Percentiles rank a stretch among this genome's conserved stretches.
These are phyloP conservation scores for Omphalotus guepiniiformis DNA, from an alignment of 768 basidiomycete species.

Conservation along the genomic window DNA sequence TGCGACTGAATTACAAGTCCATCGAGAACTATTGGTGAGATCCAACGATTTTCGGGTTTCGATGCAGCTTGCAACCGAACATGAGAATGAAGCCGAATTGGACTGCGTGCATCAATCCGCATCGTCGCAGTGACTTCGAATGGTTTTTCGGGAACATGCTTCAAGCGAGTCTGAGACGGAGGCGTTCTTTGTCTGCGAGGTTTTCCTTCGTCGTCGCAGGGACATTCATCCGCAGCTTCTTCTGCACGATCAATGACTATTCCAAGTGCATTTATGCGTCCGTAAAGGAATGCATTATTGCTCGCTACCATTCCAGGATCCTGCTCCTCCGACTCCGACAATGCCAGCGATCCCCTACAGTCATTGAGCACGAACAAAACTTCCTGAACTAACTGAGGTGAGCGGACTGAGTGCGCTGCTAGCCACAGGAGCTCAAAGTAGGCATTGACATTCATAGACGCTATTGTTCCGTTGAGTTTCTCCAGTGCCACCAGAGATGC, in stretches of 20 bases:
- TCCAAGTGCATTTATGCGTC: constrained; percentile 50
- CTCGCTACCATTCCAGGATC: too few species aligned
- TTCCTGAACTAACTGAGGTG: constrained; percentile 52
- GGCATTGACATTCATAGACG: constrained; percentile 30
- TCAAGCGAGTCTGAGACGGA: constrained; percentile 38
- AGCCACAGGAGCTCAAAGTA: constrained; percentile 55
- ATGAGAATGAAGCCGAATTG: constrained; percentile 60
- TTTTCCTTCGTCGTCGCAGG: constrained; percentile 58
- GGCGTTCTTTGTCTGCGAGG: constrained; percentile 41
- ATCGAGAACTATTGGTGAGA: constrained; percentile 46
- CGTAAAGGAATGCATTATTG: constrained; percentile 40
- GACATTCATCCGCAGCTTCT: constrained; percentile 63
- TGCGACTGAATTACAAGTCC: constrained; percentile 52
- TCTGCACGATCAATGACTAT: constrained; percentile 62
- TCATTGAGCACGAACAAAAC: constrained; percentile 58
- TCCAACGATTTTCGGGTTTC: constrained; percentile 45
- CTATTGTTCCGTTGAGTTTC: constrained; percentile 44
- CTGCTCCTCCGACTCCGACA: constrained; percentile 17
- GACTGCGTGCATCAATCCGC: constrained; percentile 46
- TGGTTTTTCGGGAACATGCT: constrained; percentile 29
- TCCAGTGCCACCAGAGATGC: constrained; percentile 57
- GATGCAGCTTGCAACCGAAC: constrained; percentile 59
- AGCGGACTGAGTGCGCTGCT: constrained; percentile 46
- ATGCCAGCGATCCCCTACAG: constrained; percentile 24
- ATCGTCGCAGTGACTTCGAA: constrained; percentile 46